phyloP scores from a whole-genome alignment of 2,329 filamentous ascomycete genomes.

The Monosporascus sp. region DNA sequence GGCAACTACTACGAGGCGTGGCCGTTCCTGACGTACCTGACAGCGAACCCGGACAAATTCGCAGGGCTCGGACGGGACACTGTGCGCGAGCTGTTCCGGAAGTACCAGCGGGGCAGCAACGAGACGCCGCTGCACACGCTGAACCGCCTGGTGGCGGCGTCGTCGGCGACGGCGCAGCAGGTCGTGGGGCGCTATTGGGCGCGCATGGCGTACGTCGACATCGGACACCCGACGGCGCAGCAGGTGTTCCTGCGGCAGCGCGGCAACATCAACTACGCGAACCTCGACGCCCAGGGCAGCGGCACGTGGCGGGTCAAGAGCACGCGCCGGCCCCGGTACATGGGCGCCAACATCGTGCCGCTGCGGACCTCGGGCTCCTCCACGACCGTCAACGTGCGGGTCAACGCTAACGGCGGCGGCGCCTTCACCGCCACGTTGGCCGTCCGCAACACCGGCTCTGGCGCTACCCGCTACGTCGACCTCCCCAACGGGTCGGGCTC shows the following conservation, averaged over 20 bases:
- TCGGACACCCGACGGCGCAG: slow-evolving; percentile 37
- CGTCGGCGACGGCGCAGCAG: slow-evolving; percentile 25
- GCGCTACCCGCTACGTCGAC: slow-evolving; percentile 31
- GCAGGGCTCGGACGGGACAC: slow-evolving; percentile 34
- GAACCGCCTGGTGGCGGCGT: slow-evolving; percentile 27
- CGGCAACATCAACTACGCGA: slow-evolving; percentile 33
- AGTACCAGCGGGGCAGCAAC: slow-evolving; percentile 38
- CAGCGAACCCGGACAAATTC: slow-evolving; percentile 41
- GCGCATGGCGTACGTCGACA: slow-evolving; percentile 47
- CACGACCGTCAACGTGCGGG: slow-evolving; percentile 27
- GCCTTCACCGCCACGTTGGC: slow-evolving; percentile 36
- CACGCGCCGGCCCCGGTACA: slow-evolving; percentile 37
- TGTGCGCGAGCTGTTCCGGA: slow-evolving; percentile 36
- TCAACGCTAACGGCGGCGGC: slow-evolving; percentile 16
- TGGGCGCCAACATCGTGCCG: slow-evolving; percentile 45
- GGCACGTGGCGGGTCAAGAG: slow-evolving; percentile 37
- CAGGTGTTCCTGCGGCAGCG: slow-evolving; percentile 31
- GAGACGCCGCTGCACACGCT: slow-evolving; percentile 45
- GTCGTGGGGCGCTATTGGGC: slow-evolving; percentile 47
- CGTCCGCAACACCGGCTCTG: slow-evolving; percentile 25
- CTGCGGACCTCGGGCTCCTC: slow-evolving; percentile 29
- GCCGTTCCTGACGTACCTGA: slow-evolving; percentile 44
- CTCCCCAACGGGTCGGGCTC: slow-evolving; percentile 28
- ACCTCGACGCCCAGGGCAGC: slow-evolving; percentile 31
- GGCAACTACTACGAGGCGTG: slow-evolving; percentile 49